These are phyloP conservation scores for Moniliella sp. DNA, from an alignment of 1,284 basidiomycete genomes.

Conservation along the genomic window DNA sequence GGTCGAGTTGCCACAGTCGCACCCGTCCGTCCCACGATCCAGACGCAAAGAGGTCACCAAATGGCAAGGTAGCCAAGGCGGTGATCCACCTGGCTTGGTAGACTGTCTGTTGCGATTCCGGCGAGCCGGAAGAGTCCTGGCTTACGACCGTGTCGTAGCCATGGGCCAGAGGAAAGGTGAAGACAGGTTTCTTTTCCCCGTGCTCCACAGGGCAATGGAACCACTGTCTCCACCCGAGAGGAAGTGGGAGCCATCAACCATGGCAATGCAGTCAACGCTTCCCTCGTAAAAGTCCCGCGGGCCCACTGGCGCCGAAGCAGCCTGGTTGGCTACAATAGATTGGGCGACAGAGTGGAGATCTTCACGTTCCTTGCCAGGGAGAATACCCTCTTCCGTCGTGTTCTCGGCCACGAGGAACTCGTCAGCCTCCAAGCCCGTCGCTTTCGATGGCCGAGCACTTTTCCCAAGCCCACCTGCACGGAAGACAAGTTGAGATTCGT, in stretches of 20 bases:
- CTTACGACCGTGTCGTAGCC: slow-evolving; percentile 46
- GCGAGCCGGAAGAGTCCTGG: too few species aligned
- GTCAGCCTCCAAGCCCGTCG: too few species aligned
- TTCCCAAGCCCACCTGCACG: slow-evolving; percentile 59
- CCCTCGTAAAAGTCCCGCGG: slow-evolving; percentile 46
- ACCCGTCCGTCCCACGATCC: slow-evolving; percentile 80
- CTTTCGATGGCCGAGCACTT: too few species aligned
- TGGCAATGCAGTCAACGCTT: slow-evolving; percentile 69
- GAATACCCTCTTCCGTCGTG: slow-evolving; percentile 56
- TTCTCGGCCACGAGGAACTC: too few species aligned
- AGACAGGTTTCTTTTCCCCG: slow-evolving; percentile 94
- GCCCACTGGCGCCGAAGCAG: neutral
- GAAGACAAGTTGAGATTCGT: slow-evolving; percentile 87
- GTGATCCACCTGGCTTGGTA: slow-evolving; percentile 71
- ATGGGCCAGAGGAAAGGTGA: slow-evolving; percentile 61
- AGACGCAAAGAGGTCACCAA: slow-evolving; percentile 73
- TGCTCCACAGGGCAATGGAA: slow-evolving; percentile 73
- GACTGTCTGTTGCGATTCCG: too few species aligned
- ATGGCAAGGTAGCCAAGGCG: slow-evolving; percentile 54
- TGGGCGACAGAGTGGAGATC: too few species aligned
- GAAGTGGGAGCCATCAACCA: slow-evolving; percentile 82
- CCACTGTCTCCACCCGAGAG: slow-evolving; percentile 85
- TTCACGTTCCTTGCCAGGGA: too few species aligned
- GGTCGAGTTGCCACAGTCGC: slow-evolving; percentile 67
- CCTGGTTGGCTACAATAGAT: too few species aligned